Percentiles rank a stretch among this genome's conserved stretches.
phyloP scores from a whole-genome alignment of 306 rosid genomes.

The Sechiopsis laciniata region DNA sequence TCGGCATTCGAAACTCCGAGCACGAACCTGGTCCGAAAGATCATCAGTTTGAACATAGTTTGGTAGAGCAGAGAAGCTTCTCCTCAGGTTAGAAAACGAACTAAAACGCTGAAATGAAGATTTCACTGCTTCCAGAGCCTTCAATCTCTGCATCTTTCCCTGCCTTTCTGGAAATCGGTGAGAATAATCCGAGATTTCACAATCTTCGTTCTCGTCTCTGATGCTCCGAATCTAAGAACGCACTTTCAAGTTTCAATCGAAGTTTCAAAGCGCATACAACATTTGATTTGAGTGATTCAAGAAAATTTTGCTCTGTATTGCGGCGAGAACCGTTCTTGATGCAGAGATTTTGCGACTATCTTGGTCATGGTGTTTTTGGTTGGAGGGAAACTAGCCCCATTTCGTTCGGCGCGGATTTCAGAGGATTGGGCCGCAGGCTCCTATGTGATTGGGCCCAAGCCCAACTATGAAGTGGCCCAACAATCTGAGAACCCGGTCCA shows the following conservation, averaged over 20 bases:
- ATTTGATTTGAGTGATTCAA: background rate
- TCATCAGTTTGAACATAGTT: constrained; percentile 28
- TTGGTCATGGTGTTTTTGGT: background rate
- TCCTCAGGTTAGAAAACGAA: constrained; percentile 35
- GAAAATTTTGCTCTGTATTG: background rate
- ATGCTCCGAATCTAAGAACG: background rate
- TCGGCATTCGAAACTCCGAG: background rate
- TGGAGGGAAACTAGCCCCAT: constrained; percentile 20
- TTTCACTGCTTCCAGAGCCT: constrained; percentile 38
- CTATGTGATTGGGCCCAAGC: background rate
- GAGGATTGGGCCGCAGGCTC: background rate
- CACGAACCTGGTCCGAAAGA: constrained; percentile 48
- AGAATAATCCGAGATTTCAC: background rate
- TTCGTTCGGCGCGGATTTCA: background rate
- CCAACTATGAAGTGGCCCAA: background rate
- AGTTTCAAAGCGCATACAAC: background rate
- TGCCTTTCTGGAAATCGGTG: constrained; percentile 3
- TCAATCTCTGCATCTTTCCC: constrained; percentile 55
- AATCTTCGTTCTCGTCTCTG: background rate
- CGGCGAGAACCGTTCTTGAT: background rate
- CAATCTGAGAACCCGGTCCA: background rate
- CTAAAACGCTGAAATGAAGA: constrained; percentile 32
- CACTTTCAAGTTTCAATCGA: constrained; percentile 11
- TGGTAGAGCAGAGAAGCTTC: constrained; percentile 41
- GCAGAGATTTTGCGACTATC: background rate